phyloP scores from a whole-genome alignment of 768 basidiomycete genomes.

The Lentinula edodes region DNA sequence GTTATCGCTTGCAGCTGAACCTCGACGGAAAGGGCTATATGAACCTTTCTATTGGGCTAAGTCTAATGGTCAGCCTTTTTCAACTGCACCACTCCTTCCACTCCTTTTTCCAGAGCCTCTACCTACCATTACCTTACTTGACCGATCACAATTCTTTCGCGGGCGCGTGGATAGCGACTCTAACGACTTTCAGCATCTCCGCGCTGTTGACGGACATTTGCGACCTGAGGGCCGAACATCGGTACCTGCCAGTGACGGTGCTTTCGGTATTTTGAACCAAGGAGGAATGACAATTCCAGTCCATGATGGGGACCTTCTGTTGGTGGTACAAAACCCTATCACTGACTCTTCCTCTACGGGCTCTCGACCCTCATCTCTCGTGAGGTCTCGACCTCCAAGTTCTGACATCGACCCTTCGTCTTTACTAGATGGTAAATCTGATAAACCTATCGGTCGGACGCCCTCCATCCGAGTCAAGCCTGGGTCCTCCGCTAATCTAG shows the following conservation, averaged over 20 bases:
- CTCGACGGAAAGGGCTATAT: slow-evolving; percentile 66
- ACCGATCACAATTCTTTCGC: slow-evolving; percentile 58
- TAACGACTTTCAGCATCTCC: slow-evolving; percentile 56
- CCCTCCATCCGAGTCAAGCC: slow-evolving; percentile 80
- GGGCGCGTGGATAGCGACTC: slow-evolving; percentile 67
- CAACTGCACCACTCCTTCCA: slow-evolving; percentile 50
- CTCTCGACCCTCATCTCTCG: slow-evolving; percentile 55
- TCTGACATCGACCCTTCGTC: slow-evolving; percentile 6
- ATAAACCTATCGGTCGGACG: slow-evolving; percentile 44
- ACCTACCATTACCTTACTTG: slow-evolving; percentile 61
- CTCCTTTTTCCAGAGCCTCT: slow-evolving; percentile 74
- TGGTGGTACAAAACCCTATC: slow-evolving; percentile 56
- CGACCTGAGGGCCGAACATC: slow-evolving; percentile 29
- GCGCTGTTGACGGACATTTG: slow-evolving; percentile 41
- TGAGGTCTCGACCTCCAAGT: slow-evolving; percentile 68
- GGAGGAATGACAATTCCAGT: slow-evolving; percentile 70
- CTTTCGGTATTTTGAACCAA: slow-evolving; percentile 36
- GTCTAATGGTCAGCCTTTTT: slow-evolving; percentile 24
- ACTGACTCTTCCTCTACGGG: slow-evolving; percentile 32
- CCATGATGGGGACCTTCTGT: slow-evolving; percentile 67
- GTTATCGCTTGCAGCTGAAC: slow-evolving; percentile 69
- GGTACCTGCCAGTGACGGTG: slow-evolving; percentile 13
- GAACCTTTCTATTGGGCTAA: slow-evolving; percentile 72
- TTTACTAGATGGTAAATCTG: slow-evolving; percentile 4
- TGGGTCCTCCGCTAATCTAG: slow-evolving; percentile 57